phyloP scores from a whole-genome alignment of 169 alveolate genomes.

The Theileria parva region DNA sequence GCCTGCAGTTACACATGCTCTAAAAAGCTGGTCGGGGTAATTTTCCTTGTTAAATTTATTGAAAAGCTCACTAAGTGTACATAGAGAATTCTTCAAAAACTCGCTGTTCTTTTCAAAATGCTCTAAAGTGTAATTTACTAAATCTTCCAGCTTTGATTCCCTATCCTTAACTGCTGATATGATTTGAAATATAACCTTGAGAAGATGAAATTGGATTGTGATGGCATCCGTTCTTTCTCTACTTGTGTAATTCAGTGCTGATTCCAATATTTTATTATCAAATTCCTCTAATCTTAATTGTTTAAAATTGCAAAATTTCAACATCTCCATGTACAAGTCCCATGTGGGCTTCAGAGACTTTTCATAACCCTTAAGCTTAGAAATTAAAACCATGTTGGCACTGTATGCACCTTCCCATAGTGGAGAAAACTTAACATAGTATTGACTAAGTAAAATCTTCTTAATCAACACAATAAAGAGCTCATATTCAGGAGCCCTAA shows the following conservation, averaged over 20 bases:
- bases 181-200: constrained; percentile 12
- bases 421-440: constrained; percentile 52
- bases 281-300: neutral
- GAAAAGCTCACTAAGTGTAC: constrained; percentile 25
- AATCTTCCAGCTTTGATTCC: neutral
- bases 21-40: neutral
- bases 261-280: neutral
- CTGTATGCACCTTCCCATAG: constrained; percentile 49
- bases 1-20: constrained; percentile 30
- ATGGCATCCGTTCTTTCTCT: constrained; percentile 32
- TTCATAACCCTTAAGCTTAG: constrained; percentile 13
- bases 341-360: constrained; percentile 2
- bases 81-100: constrained; percentile 32
- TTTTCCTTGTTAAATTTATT: constrained; percentile 21
- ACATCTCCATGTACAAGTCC: neutral
- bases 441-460: constrained; percentile 38
- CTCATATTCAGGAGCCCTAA: neutral
- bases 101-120: constrained; percentile 23
- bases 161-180: constrained; percentile 23
- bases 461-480: constrained; percentile 1
- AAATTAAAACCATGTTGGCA: neutral
- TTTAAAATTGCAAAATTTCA: neutral
- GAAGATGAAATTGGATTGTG: constrained; percentile 44
- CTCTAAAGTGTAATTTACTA: constrained; percentile 24
- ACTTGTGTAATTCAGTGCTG: neutral